phyloP scores from a whole-genome alignment of 2,329 filamentous ascomycete genomes.

The Paracoccidioides lutzii region DNA sequence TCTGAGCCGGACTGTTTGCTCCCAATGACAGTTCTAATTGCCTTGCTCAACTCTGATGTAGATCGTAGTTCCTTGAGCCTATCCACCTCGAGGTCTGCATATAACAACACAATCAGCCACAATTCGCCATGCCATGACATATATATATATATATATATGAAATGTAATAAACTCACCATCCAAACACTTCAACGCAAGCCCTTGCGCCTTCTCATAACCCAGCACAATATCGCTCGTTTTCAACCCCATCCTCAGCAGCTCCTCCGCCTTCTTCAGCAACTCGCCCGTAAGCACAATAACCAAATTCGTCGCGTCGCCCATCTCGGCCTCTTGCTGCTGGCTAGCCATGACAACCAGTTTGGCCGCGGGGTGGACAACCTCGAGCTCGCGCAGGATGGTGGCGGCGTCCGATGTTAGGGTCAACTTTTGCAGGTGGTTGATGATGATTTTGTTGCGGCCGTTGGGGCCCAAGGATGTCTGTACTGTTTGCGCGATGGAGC shows the following conservation, averaged over 20 bases:
- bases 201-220: conserved; percentile 90
- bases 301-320: conserved; percentile 96
- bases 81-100: conserved; percentile 68
- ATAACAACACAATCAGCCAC: not conserved
- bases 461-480: conserved; percentile 95
- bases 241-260: conserved; percentile 87
- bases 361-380: conserved; percentile 94
- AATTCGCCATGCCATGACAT: not conserved
- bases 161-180: conserved; percentile 43
- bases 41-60: conserved; percentile 78
- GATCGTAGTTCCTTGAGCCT: conserved; percentile 74
- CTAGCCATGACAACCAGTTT: conserved; percentile 97
- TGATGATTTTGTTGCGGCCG: conserved; percentile 98
- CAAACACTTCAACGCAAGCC: conserved; percentile 69
- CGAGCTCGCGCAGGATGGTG: conserved; percentile 91
- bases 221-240: conserved; percentile 97
- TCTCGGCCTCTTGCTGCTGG: conserved; percentile 97
- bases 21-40: conserved; percentile 84
- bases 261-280: conserved; percentile 91
- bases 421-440: conserved; percentile 99
- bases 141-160: not conserved
- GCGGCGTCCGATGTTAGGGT: conserved; percentile 95
- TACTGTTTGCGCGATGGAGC: conserved; percentile 87
- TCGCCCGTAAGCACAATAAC: conserved; percentile 94
- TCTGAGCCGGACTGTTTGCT: conserved; percentile 95